Percentiles rank a stretch among this genome's conserved stretches.
phyloP scores from a whole-genome alignment of 306 rosid genomes.

The Cajanus cajan region DNA sequence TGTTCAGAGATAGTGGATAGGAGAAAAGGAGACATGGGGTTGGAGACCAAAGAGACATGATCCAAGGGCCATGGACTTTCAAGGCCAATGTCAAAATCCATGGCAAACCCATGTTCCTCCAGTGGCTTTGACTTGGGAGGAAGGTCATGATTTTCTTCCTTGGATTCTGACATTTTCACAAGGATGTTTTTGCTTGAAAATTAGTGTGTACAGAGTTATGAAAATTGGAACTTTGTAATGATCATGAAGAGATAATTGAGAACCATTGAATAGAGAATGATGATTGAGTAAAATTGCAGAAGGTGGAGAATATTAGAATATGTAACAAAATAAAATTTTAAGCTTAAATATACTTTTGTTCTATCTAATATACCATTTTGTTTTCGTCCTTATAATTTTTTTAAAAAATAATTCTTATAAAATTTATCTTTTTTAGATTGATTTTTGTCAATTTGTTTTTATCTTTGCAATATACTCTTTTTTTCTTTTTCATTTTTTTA shows the following conservation, averaged over 20 bases:
- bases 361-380: too few species aligned
- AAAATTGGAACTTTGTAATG: constrained; percentile 13
- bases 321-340: not conserved
- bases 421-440: too few species aligned
- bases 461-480: too few species aligned
- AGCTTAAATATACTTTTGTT: too few species aligned
- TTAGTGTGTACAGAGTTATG: not conserved
- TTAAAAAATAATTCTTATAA: too few species aligned
- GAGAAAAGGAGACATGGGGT: constrained; percentile 55
- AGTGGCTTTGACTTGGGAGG: constrained; percentile 45
- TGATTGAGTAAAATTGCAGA: constrained; percentile 6
- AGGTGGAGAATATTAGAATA: constrained; percentile 16
- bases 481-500: too few species aligned
- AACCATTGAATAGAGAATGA: not conserved
- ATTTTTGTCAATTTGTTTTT: too few species aligned
- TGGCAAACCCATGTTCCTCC: constrained; percentile 28
- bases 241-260: not conserved
- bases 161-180: constrained; percentile 53
- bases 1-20: constrained; percentile 50
- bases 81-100: constrained; percentile 73
- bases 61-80: constrained; percentile 67
- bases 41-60: constrained; percentile 46
- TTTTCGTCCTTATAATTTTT: too few species aligned
- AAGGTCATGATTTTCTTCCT: constrained; percentile 38
- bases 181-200: constrained; percentile 1